Conservation (phyloP, 2,329 filamentous ascomycete species). For the Paraphoma sp. region DNA sequence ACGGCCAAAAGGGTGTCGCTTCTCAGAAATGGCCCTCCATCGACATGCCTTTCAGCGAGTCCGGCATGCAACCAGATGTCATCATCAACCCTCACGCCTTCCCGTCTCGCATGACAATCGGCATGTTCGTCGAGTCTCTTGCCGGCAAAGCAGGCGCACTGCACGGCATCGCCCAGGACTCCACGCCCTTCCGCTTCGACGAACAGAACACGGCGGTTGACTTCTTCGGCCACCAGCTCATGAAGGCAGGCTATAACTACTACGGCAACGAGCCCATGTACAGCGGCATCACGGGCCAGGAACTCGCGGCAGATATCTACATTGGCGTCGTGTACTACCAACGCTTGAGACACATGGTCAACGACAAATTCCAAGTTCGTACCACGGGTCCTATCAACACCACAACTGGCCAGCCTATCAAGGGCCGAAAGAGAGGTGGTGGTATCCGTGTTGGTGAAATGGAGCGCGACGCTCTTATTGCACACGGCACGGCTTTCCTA, state of each 20-base stretch:
- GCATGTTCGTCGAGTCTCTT: conserved; percentile 97
- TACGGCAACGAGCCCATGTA: conserved; percentile 99
- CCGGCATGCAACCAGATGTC: conserved; percentile 93
- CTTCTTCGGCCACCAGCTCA: conserved; percentile 94
- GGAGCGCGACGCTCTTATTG: conserved; percentile 94
- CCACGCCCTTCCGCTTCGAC: conserved; percentile 92
- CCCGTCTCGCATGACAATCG: conserved; percentile 99
- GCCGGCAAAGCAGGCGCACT: conserved; percentile 94
- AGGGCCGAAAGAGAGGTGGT: conserved; percentile 93
- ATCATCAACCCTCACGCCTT: conserved; percentile 99
- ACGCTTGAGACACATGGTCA: conserved; percentile 97
- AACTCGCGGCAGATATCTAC: conserved; percentile 94
- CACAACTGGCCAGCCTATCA: conserved; percentile 94
- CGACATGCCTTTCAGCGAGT: conserved; percentile 97
- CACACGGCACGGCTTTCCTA: conserved; percentile 93
- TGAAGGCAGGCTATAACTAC: conserved; percentile 96
- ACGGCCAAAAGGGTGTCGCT: conserved; percentile 96
- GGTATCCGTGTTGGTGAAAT: conserved; percentile 99
- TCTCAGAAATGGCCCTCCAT: conserved; percentile 94
- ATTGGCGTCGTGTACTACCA: conserved; percentile 98
- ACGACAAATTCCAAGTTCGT: conserved; percentile 98
- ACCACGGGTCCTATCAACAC: conserved; percentile 92
- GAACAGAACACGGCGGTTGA: conserved; percentile 91
- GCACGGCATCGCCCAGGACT: conserved; percentile 95
- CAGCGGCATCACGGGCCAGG: conserved; percentile 92